A percentile compares a stretch with the other conserved stretches of the same genome.
phyloP scores from a whole-genome alignment of 768 basidiomycete species.

The Trametopsis cervina region DNA sequence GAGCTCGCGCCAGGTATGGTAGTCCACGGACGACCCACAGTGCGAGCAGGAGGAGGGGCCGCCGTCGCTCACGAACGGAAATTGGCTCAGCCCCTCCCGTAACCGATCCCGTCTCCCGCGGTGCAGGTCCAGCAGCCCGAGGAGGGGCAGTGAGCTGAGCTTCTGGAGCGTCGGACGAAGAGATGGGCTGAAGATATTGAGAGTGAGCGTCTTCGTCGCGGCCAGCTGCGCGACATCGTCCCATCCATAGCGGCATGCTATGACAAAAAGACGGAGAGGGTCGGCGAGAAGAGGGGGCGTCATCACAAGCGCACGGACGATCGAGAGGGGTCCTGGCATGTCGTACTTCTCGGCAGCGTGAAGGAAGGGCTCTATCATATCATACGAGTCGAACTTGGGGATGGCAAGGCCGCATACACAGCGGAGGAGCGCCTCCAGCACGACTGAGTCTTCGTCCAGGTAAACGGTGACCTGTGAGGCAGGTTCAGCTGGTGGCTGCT shows the following conservation, averaged over 20 bases:
- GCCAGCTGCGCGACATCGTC: conserved; percentile 45
- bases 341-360: conserved; percentile 66
- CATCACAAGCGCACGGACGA: conserved; percentile 51
- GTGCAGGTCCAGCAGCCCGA: conserved; percentile 51
- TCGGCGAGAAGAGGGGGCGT: conserved; percentile 38
- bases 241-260: conserved; percentile 50
- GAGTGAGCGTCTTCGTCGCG: conserved; percentile 46
- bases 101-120: conserved; percentile 43
- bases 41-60: conserved; percentile 46
- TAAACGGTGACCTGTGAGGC: conserved; percentile 33
- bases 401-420: conserved; percentile 59
- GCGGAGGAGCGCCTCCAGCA: conserved; percentile 49
- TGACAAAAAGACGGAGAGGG: conserved; percentile 21
- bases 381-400: conserved; percentile 40
- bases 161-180: conserved; percentile 39
- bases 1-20: conserved; percentile 59
- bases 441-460: conserved; percentile 49
- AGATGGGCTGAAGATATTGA: conserved; percentile 41
- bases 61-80: conserved; percentile 49
- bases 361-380: conserved; percentile 48
- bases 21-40: conserved; percentile 43
- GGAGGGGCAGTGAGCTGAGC: conserved; percentile 43
- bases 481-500: conserved; percentile 1
- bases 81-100: conserved; percentile 41
- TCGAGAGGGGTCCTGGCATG: conserved; percentile 56